phyloP scores from a whole-genome alignment of 768 basidiomycete genomes.

The Tylopilus rubrobrunneus region DNA sequence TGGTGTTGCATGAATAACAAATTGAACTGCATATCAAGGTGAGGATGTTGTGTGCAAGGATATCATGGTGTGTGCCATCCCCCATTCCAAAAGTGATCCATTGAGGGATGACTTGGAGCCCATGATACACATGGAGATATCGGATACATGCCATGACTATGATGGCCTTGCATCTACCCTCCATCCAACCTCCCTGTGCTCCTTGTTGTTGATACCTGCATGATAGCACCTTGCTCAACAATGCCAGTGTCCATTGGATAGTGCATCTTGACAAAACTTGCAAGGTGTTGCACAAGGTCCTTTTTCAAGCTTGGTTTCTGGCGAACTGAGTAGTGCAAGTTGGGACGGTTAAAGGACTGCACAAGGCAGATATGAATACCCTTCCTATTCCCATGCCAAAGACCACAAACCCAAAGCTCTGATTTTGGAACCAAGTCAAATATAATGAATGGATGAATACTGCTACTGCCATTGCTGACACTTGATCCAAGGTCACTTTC shows the following conservation, averaged over 20 bases:
- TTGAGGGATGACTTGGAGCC: slow-evolving; percentile 1
- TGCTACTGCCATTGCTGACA: too few species aligned
- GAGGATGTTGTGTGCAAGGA: neutral
- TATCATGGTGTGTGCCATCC: slow-evolving; percentile 46
- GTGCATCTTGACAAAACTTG: slow-evolving; percentile 57
- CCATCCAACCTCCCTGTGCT: slow-evolving; percentile 74
- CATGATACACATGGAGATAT: neutral
- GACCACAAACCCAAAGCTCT: too few species aligned
- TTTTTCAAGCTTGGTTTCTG: slow-evolving; percentile 41
- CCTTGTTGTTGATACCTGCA: slow-evolving; percentile 65
- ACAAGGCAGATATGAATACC: slow-evolving; percentile 40
- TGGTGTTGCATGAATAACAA: slow-evolving; percentile 83
- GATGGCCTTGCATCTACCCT: slow-evolving; percentile 69
- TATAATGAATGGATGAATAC: too few species aligned
- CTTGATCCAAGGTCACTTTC: too few species aligned
- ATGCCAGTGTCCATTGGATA: slow-evolving; percentile 68
- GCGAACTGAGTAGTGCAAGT: slow-evolving; percentile 72
- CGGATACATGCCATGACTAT: slow-evolving; percentile 75
- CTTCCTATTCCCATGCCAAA: too few species aligned
- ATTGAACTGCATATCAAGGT: slow-evolving; percentile 57
- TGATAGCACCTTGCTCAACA: slow-evolving; percentile 91
- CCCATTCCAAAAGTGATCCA: slow-evolving; percentile 98
- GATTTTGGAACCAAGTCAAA: too few species aligned
- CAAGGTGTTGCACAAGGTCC: slow-evolving; percentile 57
- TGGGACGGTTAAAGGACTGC: slow-evolving; percentile 91